These are phyloP conservation scores for Aspergillus eucalypticola DNA, from an alignment of 2,329 filamentous ascomycete genomes.

Conservation along the genomic window DNA sequence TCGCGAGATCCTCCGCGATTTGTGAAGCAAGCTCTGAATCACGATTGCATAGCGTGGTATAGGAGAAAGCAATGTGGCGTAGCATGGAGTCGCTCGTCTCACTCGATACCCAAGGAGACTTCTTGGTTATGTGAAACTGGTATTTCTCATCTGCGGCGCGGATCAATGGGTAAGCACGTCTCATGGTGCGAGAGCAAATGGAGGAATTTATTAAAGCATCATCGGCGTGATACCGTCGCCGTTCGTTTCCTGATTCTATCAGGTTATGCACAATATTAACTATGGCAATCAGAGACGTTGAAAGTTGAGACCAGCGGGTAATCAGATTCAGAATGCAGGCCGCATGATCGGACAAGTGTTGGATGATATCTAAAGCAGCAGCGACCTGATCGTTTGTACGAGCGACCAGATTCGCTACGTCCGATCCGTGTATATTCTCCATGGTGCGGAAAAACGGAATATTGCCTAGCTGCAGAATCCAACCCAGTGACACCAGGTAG, in stretches of 20 bases:
- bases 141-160: constrained; percentile 38
- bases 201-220: constrained; percentile 23
- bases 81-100: constrained; percentile 44
- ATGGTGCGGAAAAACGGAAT: constrained; percentile 43
- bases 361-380: constrained; percentile 27
- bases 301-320: constrained; percentile 31
- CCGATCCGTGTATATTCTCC: constrained; percentile 31
- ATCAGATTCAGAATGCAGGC: constrained; percentile 31
- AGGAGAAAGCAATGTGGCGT: constrained; percentile 33
- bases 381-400: constrained; percentile 33
- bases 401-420: constrained; percentile 30
- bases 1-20: constrained; percentile 39
- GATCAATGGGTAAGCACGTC: constrained; percentile 31
- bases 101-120: constrained; percentile 44
- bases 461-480: constrained; percentile 33
- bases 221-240: constrained; percentile 23
- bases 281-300: constrained; percentile 23
- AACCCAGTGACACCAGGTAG: constrained; percentile 39
- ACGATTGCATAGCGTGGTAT: constrained; percentile 32
- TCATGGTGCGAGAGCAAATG: constrained; percentile 20
- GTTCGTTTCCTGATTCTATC: constrained; percentile 34
- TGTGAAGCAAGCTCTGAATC: constrained; percentile 34
- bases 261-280: constrained; percentile 30
- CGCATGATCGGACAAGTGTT: constrained; percentile 32
- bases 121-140: constrained; percentile 44